Conservation (phyloP, 179 eudicot genomes). For the Camellia oleifera region DNA sequence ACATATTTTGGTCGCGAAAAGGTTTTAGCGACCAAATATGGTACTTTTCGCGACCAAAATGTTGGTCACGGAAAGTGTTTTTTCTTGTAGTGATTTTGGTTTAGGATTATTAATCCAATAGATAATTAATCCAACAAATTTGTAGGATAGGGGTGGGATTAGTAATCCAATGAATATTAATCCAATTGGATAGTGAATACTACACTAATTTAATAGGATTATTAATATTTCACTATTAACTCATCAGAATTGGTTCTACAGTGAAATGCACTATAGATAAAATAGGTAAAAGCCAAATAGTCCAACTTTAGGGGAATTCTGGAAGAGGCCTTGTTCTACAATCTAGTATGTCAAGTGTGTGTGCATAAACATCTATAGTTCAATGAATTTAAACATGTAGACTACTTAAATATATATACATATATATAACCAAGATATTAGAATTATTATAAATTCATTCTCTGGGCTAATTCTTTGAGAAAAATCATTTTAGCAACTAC, state of each 20-base stretch:
- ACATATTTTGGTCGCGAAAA: too few species aligned
- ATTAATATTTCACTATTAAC: too few species aligned
- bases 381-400: not conserved
- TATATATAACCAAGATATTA: not conserved
- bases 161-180: too few species aligned
- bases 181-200: too few species aligned
- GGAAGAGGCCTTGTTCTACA: not conserved
- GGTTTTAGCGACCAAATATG: too few species aligned
- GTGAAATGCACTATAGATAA: not conserved
- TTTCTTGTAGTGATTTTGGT: too few species aligned
- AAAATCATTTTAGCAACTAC: not conserved
- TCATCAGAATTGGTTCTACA: not conserved
- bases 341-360: not conserved
- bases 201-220: too few species aligned
- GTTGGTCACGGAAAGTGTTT: too few species aligned
- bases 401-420: not conserved
- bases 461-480: not conserved
- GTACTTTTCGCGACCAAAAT: too few species aligned
- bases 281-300: not conserved
- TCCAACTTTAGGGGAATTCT: constrained; percentile 1
- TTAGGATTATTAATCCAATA: too few species aligned
- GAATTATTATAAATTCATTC: not conserved
- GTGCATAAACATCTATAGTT: not conserved
- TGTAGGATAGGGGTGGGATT: too few species aligned
- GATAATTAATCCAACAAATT: too few species aligned